Percentiles rank a stretch among this genome's conserved stretches.
These are phyloP conservation scores for Penicillium herquei DNA, from an alignment of 495 filamentous ascomycete genomes.

Conservation along the genomic window DNA sequence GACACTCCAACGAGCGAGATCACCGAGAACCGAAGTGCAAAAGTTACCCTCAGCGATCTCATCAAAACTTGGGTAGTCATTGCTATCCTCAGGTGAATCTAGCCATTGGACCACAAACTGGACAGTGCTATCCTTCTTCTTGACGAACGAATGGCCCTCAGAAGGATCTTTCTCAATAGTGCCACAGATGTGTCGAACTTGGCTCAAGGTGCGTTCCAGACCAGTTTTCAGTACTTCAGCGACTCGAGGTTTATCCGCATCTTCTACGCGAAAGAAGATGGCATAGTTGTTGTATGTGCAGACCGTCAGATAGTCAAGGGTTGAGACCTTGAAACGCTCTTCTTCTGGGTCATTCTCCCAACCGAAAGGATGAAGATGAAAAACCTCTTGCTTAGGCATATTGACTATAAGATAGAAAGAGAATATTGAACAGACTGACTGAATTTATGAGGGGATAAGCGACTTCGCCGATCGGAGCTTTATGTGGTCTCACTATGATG, in stretches of 20 bases:
- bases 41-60: slow-evolving; percentile 15
- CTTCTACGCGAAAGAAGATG: slow-evolving; percentile 38
- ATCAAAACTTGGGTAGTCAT: slow-evolving; percentile 21
- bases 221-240: slow-evolving; percentile 27
- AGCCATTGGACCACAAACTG: slow-evolving; percentile 41
- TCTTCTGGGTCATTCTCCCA: slow-evolving; percentile 23
- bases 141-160: slow-evolving; percentile 39
- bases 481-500: too few relatives aligned
- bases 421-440: too few relatives aligned
- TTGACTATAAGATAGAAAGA: not conserved
- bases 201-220: slow-evolving; percentile 40
- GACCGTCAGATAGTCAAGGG: slow-evolving; percentile 18
- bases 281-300: slow-evolving; percentile 29
- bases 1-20: slow-evolving; percentile 29
- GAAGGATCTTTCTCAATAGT: slow-evolving; percentile 38
- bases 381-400: slow-evolving; percentile 11
- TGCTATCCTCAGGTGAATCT: slow-evolving; percentile 28
- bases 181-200: slow-evolving; percentile 41
- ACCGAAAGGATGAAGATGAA: slow-evolving; percentile 11
- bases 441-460: too few relatives aligned
- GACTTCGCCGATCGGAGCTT: too few relatives aligned
- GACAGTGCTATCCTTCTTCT: slow-evolving; percentile 40
- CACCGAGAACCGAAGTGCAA: slow-evolving; percentile 17
- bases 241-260: slow-evolving; percentile 25
- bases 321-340: slow-evolving; percentile 22